A percentile compares a stretch with the other conserved stretches of the same genome.
Evolutionary conservation across 768 basidiomycete genomes (phyloP).

Genomic region (Gymnopilus dilepis): DNA sequence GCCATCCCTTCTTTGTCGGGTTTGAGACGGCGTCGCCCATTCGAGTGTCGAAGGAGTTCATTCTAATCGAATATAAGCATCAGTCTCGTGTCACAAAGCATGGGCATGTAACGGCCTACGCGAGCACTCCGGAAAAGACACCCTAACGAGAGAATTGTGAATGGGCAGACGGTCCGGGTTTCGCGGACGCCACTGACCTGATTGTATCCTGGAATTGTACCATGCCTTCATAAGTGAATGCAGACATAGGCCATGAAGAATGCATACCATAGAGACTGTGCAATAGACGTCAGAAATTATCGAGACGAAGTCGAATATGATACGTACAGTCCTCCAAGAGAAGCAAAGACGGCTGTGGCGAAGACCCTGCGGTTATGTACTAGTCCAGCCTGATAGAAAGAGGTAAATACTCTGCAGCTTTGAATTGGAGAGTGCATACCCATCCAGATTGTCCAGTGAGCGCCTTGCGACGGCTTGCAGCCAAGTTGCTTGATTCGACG

Average conservation of each 20-base stretch:
- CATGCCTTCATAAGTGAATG: neutral
- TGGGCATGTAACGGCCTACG: conserved; percentile 43
- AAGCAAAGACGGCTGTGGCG: conserved; percentile 76
- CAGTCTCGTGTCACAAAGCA: conserved; percentile 5
- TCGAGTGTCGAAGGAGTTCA: conserved; percentile 55
- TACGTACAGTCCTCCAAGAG: conserved; percentile 75
- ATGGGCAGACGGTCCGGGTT: neutral
- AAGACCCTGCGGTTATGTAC: conserved; percentile 70
- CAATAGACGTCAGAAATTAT: conserved; percentile 6
- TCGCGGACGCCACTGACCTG: conserved; percentile 43
- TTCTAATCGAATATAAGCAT: conserved; percentile 34
- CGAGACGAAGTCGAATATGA: neutral
- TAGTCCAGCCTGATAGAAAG: conserved; percentile 54
- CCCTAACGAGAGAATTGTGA: conserved; percentile 44
- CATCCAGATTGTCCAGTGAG: conserved; percentile 72
- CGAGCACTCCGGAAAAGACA: conserved; percentile 78
- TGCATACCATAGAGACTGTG: conserved; percentile 63
- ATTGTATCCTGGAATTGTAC: conserved; percentile 56
- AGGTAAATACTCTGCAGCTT: conserved; percentile 1
- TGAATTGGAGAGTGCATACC: conserved; percentile 39
- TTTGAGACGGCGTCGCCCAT: conserved; percentile 62
- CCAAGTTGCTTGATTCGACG: conserved; percentile 33
- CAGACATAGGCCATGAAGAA: neutral
- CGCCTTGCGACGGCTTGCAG: conserved; percentile 53
- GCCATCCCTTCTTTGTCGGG: conserved; percentile 65